Base-by-base conservation (phyloP, 2,329 filamentous ascomycete species). In the Talaromyces rugulosus region DNA sequence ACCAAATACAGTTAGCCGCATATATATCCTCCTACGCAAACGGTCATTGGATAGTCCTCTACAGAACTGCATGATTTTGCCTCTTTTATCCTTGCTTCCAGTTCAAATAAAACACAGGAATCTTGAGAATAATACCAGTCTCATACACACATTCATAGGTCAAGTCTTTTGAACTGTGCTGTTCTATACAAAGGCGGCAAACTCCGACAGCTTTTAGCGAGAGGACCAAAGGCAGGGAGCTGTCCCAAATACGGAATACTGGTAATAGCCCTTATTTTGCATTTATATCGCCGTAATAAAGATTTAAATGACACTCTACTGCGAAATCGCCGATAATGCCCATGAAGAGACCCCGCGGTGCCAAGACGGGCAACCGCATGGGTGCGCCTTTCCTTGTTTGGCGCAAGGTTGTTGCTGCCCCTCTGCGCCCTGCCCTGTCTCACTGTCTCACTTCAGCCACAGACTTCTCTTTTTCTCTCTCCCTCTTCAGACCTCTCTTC, bases 381-480 rank as follows among this genome's bases (percentile, higher is more conserved):
- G 44, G 44, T 16, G 44, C 44, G 28, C 50, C 50, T 53, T 53
- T 30, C 50, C 50, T 27, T 5, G 28, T 56, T 56, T 34, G 27
- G 53, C 18, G 16, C 18, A 23, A 23, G n/a, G 53, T 36, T 36
- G 12, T 33, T 40, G 18, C 16, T 56, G 18, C 18, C 31, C 31
- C 33, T 42, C 58, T 56, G 58, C 40, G n/a, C 50, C 50, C 58
- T 54, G 44, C 50, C 47, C 58, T 9, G 12, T 27, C 23, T 28
- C 33, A n/a, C 56, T 55, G 60, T 62, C 56, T 58, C 47, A 54
- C 54, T 33, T 56, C 33, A 44, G 54, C 36, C 33, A 27, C 33
- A 31, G 31, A 16, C 54, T 34, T 42, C 31, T 36, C 27, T 16
- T 44, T 27, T 42, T 18, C 23, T 23, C 23, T 23, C 23, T 23